Evolutionary conservation across 148 eudicot species (phyloP).

Genomic region (Cornus florida): DNA sequence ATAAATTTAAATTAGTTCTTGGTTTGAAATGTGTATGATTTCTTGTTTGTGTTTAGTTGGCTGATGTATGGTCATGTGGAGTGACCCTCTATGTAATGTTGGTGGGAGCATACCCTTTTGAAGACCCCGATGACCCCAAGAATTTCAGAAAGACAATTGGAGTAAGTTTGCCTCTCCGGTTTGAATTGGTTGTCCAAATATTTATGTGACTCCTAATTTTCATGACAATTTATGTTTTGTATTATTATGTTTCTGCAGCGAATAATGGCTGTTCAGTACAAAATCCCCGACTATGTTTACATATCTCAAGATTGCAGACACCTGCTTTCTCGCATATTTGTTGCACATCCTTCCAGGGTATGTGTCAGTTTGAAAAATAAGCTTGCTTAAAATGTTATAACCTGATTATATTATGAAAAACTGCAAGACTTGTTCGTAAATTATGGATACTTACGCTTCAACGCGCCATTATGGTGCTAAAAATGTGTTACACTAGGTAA

Average conservation of each 20-base stretch:
- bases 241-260: constrained; percentile 47
- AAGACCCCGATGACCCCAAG: constrained; percentile 76
- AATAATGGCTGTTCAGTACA: constrained; percentile 70
- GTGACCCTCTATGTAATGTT: constrained; percentile 86
- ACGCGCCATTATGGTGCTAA: not conserved
- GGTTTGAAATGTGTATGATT: not conserved
- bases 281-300: constrained; percentile 84
- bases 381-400: not conserved
- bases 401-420: not conserved
- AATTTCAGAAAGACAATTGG: constrained; percentile 76
- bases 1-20: not conserved
- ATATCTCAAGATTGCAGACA: constrained; percentile 74
- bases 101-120: constrained; percentile 88
- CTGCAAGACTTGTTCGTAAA: no score
- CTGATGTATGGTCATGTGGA: constrained; percentile 94
- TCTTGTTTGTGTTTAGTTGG: constrained; percentile 45
- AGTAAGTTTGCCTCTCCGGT: constrained; percentile 29
- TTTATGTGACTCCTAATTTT: not conserved
- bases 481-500: no score
- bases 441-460: not conserved
- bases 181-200: not conserved
- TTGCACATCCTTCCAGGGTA: constrained; percentile 61
- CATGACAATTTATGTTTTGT: not conserved
- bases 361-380: not conserved
- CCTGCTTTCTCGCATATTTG: constrained; percentile 67